These are phyloP conservation scores for Saccharomycopsis microspora DNA, from an alignment of 805 yeast species.

Conservation along the genomic window DNA sequence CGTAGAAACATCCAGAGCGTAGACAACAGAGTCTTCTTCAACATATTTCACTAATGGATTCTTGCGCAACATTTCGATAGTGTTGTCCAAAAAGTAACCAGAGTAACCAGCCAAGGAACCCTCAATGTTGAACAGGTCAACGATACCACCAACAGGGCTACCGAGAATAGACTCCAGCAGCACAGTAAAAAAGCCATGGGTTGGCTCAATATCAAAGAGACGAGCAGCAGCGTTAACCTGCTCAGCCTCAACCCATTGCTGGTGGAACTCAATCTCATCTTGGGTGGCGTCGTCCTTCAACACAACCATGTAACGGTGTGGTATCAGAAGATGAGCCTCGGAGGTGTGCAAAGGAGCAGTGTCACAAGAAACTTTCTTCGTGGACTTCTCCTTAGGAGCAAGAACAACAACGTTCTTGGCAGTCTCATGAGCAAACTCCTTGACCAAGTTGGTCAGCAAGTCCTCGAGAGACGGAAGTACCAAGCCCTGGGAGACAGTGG, in stretches of 20 bases:
- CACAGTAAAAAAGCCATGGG: slow-evolving; percentile 28
- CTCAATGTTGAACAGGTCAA: slow-evolving; percentile 39
- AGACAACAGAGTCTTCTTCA: slow-evolving; percentile 48
- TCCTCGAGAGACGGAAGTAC: slow-evolving; percentile 44
- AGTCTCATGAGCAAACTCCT: neutral
- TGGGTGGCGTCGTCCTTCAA: slow-evolving; percentile 54
- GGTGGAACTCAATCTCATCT: slow-evolving; percentile 51
- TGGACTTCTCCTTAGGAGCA: slow-evolving; percentile 7
- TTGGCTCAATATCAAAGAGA: slow-evolving; percentile 24
- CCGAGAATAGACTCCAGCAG: slow-evolving; percentile 19
- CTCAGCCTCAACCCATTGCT: slow-evolving; percentile 47
- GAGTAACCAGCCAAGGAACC: slow-evolving; percentile 63
- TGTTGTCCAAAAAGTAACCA: slow-evolving; percentile 69
- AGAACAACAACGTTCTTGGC: slow-evolving; percentile 6
- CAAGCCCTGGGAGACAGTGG: slow-evolving; percentile 36
- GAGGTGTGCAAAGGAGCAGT: slow-evolving; percentile 9
- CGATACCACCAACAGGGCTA: slow-evolving; percentile 15
- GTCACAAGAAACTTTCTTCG: slow-evolving; percentile 9
- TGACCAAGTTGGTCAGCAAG: too few species aligned
- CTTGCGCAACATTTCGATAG: slow-evolving; percentile 61
- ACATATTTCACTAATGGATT: slow-evolving; percentile 55
- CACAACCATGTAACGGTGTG: slow-evolving; percentile 76
- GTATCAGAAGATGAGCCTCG: slow-evolving; percentile 27
- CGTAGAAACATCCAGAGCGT: slow-evolving; percentile 35
- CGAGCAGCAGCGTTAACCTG: slow-evolving; percentile 34